Conservation (phyloP, 352 stramenopile genomes). For the Aphanomyces cochlioides region DNA sequence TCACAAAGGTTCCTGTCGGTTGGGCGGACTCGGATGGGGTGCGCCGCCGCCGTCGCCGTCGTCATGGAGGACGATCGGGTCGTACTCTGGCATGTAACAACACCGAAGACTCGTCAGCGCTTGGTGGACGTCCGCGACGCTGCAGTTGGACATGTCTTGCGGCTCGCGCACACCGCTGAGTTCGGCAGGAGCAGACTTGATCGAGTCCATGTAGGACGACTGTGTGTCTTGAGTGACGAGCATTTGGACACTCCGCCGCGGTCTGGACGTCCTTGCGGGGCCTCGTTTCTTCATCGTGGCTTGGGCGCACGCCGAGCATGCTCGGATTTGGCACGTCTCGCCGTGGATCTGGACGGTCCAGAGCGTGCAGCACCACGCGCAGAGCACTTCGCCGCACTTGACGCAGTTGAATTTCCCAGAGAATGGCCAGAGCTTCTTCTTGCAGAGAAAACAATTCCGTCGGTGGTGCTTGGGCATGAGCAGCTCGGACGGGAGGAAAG, state of each 20-base stretch:
- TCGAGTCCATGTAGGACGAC: background rate
- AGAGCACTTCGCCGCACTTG: background rate
- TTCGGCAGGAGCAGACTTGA: background rate
- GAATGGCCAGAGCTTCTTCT: background rate
- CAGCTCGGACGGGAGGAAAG: background rate
- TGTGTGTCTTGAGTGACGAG: background rate
- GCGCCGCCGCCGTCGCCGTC: no score
- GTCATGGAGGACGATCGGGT: no score
- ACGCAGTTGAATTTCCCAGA: background rate
- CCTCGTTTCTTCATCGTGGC: background rate
- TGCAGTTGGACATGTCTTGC: background rate
- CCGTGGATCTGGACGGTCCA: background rate
- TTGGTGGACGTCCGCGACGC: background rate
- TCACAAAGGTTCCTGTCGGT: no score
- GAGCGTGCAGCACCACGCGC: background rate
- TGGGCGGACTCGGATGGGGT: no score
- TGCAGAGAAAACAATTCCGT: slow-evolving; percentile 8
- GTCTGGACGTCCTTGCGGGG: background rate
- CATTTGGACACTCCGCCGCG: background rate
- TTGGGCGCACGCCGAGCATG: background rate
- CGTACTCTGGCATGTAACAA: no score
- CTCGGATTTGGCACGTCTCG: background rate
- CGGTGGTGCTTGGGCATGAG: background rate
- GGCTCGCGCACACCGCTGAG: no score
- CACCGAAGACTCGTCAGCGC: background rate